phyloP scores from a whole-genome alignment of 306 rosid genomes.

The Begonia masoniana region DNA sequence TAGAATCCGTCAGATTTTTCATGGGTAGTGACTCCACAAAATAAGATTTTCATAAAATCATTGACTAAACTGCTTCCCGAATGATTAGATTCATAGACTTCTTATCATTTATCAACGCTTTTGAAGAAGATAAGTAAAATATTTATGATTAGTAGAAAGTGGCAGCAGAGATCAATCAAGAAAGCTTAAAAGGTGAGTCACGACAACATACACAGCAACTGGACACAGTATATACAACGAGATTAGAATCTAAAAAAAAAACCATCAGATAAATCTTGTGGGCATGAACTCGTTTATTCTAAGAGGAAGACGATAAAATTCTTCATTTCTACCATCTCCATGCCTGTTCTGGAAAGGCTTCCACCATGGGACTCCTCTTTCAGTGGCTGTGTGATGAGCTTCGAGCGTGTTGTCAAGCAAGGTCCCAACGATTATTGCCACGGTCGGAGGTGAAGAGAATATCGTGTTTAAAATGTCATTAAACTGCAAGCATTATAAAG shows the following conservation, averaged over 20 bases:
- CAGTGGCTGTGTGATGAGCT: constrained; percentile 20
- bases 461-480: constrained; percentile 75
- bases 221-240: not conserved
- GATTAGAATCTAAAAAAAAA: not conserved
- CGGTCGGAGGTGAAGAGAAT: constrained; percentile 79
- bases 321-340: constrained; percentile 68
- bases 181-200: too few relatives aligned
- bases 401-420: constrained; percentile 74
- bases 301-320: constrained; percentile 62
- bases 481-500: constrained; percentile 38
- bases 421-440: constrained; percentile 76
- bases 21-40: too few relatives aligned
- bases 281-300: constrained; percentile 56
- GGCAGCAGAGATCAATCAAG: too few relatives aligned
- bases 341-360: constrained; percentile 56
- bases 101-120: too few relatives aligned
- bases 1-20: too few relatives aligned
- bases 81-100: too few relatives aligned
- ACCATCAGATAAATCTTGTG: constrained; percentile 29
- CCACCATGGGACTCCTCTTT: constrained; percentile 92
- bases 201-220: too few relatives aligned
- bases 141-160: too few relatives aligned
- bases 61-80: constrained; percentile 2
- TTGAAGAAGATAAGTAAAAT: too few relatives aligned
- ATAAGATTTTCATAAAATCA: too few relatives aligned